Base-by-base conservation (phyloP, 345 rosid genomes). In the Citrus sp. region DNA sequence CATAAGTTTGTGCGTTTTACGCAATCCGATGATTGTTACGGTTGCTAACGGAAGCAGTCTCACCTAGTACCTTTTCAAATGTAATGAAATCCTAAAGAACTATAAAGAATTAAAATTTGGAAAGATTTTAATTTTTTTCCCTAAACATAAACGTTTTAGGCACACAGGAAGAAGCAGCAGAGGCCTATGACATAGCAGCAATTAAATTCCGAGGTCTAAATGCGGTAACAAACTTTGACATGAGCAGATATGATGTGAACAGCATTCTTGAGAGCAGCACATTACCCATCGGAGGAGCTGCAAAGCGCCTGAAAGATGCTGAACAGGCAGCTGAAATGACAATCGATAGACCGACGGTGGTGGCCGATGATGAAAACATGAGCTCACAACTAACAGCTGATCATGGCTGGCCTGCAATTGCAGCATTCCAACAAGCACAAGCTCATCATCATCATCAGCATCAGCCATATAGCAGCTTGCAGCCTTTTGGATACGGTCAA, bases 171-270 rank as follows among this genome's bases (percentile, higher is more conserved):
- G 99, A 95, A 81, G 99, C 99, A 28, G 99, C 98, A 3, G 99
- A 95, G 85, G 99, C 99, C 6, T 95, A 95, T 70, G 99, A 95
- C 86, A 90, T 93, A 21, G 99, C 99, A 32, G 98, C 99, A 59
- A 93, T 95, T 70, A 95, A 92, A 81, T 95, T 95, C 73, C 86
- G 99, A 27, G 99, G 99, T 25, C 80, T 95, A 9, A 91, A 88
- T n/a, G 99, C 98, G 14, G 99, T 95, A 60, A 95, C 99, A n/a
- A 95, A 95, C 84, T 95, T 95, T 54, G 99, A 95, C 76, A 95
- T 90, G 99, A 93, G 42, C 79, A 82, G 96, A 56, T 95, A 95
- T 32, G 90, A 95, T 63, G 94, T 95, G 16, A 90, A 90, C 81
- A 89, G 92, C 84, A 95, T 95, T 65, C 89, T 93, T 2, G 96